Conservation (phyloP, 495 filamentous ascomycete species). For the Talaromyces proteolyticus region DNA sequence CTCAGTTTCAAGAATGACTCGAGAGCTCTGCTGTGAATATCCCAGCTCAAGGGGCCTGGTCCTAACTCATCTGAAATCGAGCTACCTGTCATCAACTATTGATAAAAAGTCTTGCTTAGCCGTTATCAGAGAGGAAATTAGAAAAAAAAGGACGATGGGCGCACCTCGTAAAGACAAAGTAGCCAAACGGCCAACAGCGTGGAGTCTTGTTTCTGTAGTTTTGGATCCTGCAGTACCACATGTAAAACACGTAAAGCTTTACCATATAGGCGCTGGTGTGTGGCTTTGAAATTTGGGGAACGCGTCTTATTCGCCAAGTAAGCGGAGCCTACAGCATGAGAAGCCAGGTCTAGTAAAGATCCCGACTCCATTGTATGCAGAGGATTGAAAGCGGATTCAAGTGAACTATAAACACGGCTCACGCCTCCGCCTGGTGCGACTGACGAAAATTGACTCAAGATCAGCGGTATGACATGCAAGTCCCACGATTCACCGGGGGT, state of each 20-base stretch:
- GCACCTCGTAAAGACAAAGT: not conserved
- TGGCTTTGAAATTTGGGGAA: not conserved
- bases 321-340: not conserved
- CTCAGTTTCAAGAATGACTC: not conserved
- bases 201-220: not conserved
- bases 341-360: not conserved
- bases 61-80: not conserved
- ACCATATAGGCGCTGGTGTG: not conserved
- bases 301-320: not conserved
- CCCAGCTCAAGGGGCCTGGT: not conserved
- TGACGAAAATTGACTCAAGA: not conserved
- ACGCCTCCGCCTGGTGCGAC: not conserved
- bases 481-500: not conserved
- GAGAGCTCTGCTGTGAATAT: not conserved
- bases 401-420: not conserved
- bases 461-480: not conserved
- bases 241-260: not conserved
- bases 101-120: no score
- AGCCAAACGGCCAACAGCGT: not conserved
- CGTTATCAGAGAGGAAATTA: no score
- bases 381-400: not conserved
- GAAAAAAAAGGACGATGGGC: no score
- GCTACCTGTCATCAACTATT: not conserved
- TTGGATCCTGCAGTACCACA: not conserved
- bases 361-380: not conserved